A percentile compares a stretch with the other conserved stretches of the same genome.
phyloP scores from a whole-genome alignment of 1,139 yeast genomes.

The Ashbya aceris region DNA sequence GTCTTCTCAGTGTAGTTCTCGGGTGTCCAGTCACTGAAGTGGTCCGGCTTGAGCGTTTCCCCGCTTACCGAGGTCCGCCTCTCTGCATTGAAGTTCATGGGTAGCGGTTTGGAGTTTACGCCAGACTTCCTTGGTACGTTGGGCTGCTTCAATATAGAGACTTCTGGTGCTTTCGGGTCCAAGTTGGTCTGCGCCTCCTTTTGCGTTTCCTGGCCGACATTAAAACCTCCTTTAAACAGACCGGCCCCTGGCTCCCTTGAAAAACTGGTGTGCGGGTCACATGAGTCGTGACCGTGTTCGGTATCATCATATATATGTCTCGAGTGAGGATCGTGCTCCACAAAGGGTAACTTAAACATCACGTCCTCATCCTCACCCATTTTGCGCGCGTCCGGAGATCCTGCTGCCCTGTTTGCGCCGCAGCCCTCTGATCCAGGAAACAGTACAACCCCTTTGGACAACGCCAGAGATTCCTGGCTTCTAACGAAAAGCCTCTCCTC shows the following conservation, averaged over 20 bases:
- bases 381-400: conserved; percentile 1
- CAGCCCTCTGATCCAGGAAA: conserved; percentile 33
- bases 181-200: conserved; percentile 20
- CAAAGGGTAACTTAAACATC: conserved; percentile 54
- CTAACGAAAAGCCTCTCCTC: conserved; percentile 50
- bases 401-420: conserved; percentile 6
- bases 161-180: conserved; percentile 16
- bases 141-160: neutral
- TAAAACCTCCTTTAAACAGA: conserved; percentile 40
- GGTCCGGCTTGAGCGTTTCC: conserved; percentile 42
- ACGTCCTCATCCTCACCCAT: conserved; percentile 21
- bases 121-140: conserved; percentile 9
- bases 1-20: conserved; percentile 55
- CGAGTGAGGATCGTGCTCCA: conserved; percentile 55
- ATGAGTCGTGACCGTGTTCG: conserved; percentile 6
- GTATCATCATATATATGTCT: conserved; percentile 28
- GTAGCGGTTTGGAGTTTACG: conserved; percentile 29
- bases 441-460: conserved; percentile 43
- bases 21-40: conserved; percentile 63
- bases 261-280: neutral
- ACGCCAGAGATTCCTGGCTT: conserved; percentile 44
- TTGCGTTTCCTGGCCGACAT: conserved; percentile 30
- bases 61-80: conserved; percentile 86
- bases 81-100: conserved; percentile 61
- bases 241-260: conserved; percentile 22